Evolutionary conservation across 495 filamentous ascomycete genomes (phyloP).

Genomic region (Aspergillus cristatus): DNA sequence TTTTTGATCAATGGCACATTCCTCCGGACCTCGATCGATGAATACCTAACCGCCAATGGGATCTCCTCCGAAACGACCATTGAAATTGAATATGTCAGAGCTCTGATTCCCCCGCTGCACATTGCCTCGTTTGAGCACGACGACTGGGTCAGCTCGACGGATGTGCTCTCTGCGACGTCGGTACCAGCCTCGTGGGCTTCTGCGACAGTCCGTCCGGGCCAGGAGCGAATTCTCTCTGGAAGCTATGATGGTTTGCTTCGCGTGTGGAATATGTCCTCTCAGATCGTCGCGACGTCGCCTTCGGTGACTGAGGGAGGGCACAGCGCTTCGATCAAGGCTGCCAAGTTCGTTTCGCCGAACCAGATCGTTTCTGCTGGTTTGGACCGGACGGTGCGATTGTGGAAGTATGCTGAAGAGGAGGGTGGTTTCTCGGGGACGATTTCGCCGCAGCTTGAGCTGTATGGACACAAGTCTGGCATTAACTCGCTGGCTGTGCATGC

Average conservation of each 20-base stretch:
- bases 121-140: constrained; percentile 88
- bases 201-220: constrained; percentile 31
- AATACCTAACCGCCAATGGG: constrained; percentile 77
- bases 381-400: constrained; percentile 75
- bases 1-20: constrained; percentile 90
- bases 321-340: constrained; percentile 63
- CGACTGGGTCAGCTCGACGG: constrained; percentile 93
- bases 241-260: constrained; percentile 82
- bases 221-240: constrained; percentile 72
- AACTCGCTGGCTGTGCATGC: constrained; percentile 72
- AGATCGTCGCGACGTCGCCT: constrained; percentile 62
- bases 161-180: constrained; percentile 64
- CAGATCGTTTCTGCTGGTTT: constrained; percentile 72
- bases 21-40: constrained; percentile 77
- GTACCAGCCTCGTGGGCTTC: constrained; percentile 49
- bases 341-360: constrained; percentile 66
- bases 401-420: constrained; percentile 67
- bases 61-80: constrained; percentile 80
- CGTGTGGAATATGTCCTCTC: constrained; percentile 81
- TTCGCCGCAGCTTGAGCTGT: constrained; percentile 70
- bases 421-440: constrained; percentile 53
- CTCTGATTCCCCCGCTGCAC: constrained; percentile 76
- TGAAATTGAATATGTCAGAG: constrained; percentile 85
- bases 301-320: constrained; percentile 58
- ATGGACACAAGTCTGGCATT: constrained; percentile 70